Evolutionary conservation across 164 flowering plant species (phyloP), one percentile per base, ranked within the genome.

Genomic region (Aristolochia contorta): DNA sequence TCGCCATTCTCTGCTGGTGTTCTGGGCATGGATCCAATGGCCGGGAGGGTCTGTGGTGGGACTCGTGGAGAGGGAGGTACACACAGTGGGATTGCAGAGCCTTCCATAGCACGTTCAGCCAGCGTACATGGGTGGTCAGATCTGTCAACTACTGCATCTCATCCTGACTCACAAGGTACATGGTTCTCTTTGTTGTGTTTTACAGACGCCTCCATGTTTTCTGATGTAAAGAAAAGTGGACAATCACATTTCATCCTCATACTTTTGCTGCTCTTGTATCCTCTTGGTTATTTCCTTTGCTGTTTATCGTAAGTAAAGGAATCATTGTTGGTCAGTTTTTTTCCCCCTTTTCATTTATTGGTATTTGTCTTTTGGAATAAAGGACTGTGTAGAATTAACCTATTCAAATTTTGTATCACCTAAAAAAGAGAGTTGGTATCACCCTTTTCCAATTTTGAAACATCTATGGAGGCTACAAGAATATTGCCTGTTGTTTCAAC

Each of bases 121-220:
- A 92, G 98, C 59, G 76, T 89, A 13, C 96, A 92, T 63, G 98
- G 96, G 5, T 92, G 91, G 73, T 74, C 98, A 49, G 87, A 85
- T 67, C 32, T 74, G 67, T 51, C 61, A 14, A 71, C 72, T 54
- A 74, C 77, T 20, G 27, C 77, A 47, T 74, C 82, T 25, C n/a
- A 71, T 41, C 79, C 82, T 16, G 68, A 76, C 70, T 78, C 81
- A n/a, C 77, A 64, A 75, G 84, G 88, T 80, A 78, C 47, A 21
- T 22, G 24, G 19, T 25, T 61, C 45, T 32, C 55, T 18, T 12
- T 49, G 18, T 57, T 37, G 43, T 37, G 3, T 37, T 37, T 37
- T 8, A 8, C 10, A 37, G 9, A 7, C 12, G 10, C 10, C 43
- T 10, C 43, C 12, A 37, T 37, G 43, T 37, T 37, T 37, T 37